Percentiles rank a stretch among this genome's conserved stretches.
These are phyloP conservation scores for Phytophthora pisi DNA, from an alignment of 352 stramenopile species.

Conservation along the genomic window DNA sequence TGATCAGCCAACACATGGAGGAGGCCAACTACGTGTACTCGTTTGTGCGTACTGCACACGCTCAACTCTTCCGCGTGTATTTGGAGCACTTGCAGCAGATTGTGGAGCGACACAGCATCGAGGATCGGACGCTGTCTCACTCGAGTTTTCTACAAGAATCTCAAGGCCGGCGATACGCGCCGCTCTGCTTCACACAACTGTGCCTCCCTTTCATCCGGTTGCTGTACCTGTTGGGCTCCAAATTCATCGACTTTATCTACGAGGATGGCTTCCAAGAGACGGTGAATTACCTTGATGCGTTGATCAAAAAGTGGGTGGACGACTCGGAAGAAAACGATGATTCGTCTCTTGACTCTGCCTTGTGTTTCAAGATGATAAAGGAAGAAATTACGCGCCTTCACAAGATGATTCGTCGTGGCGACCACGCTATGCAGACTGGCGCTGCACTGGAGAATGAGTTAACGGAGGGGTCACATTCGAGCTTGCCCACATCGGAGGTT, in stretches of 20 bases:
- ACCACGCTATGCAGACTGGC: constrained; percentile 20
- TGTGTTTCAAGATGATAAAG: constrained; percentile 40
- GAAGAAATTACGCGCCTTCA: constrained; percentile 36
- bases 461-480: not conserved
- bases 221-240: constrained; percentile 45
- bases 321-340: constrained; percentile 1
- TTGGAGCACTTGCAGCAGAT: constrained; percentile 37
- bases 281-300: constrained; percentile 23
- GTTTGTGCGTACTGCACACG: constrained; percentile 29
- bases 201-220: constrained; percentile 44
- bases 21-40: constrained; percentile 50
- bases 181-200: constrained; percentile 46
- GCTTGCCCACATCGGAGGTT: not conserved
- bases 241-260: constrained; percentile 52
- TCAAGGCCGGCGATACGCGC: constrained; percentile 34
- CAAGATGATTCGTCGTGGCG: constrained; percentile 36
- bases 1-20: constrained; percentile 42
- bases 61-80: constrained; percentile 38
- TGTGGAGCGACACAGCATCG: constrained; percentile 38
- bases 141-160: constrained; percentile 34
- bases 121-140: constrained; percentile 29
- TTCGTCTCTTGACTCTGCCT: constrained; percentile 26
- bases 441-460: constrained; percentile 4
- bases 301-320: constrained; percentile 37
- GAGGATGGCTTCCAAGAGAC: constrained; percentile 40